phyloP scores from a whole-genome alignment of 495 filamentous ascomycete species.

The Cudoniella acicularis region DNA sequence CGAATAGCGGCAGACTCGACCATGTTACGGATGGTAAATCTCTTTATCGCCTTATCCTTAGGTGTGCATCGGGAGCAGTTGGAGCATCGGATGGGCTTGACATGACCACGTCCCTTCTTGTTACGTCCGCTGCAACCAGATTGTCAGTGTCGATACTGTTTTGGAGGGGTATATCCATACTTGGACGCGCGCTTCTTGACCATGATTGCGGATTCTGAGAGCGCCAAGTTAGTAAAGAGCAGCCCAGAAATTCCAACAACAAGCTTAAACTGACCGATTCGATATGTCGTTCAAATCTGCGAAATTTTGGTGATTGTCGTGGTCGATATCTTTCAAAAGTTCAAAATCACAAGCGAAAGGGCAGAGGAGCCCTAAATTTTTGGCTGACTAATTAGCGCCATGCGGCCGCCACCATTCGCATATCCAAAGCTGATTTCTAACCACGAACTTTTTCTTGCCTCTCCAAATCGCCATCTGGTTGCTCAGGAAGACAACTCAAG shows the following conservation, averaged over 20 bases:
- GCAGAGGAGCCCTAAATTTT: neutral
- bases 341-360: neutral
- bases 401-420: neutral
- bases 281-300: constrained; percentile 13
- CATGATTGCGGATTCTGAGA: constrained; percentile 73
- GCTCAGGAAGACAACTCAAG: constrained; percentile 51
- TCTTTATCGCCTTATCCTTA: constrained; percentile 99
- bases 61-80: constrained; percentile 99
- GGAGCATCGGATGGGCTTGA: constrained; percentile 90
- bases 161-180: constrained; percentile 46
- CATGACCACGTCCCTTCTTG: constrained; percentile 99
- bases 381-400: neutral
- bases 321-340: neutral
- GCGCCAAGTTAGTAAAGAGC: neutral
- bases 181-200: constrained; percentile 99
- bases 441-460: constrained; percentile 4
- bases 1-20: constrained; percentile 99
- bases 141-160: constrained; percentile 4
- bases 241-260: neutral
- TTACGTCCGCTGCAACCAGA: constrained; percentile 83
- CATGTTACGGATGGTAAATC: constrained; percentile 99
- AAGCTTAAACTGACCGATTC: neutral
- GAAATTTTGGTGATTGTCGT: neutral
- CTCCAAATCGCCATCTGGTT: constrained; percentile 28
- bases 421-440: neutral